Percentiles rank a stretch among this genome's conserved stretches.
Evolutionary conservation across 345 rosid genomes (phyloP).

Genomic region (Boechera divaricarpa): DNA sequence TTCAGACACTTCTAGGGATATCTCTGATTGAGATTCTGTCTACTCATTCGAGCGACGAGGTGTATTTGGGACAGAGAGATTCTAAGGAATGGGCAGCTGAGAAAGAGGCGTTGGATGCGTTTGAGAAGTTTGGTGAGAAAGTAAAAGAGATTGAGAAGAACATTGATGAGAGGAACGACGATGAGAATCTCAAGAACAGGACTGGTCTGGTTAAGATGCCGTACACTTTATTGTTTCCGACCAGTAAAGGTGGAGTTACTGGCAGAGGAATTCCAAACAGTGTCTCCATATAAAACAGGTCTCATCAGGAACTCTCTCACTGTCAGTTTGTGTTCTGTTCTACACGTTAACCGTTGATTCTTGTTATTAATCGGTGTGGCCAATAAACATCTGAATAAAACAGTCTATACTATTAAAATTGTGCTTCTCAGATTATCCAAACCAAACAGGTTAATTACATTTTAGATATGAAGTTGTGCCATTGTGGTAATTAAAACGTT

Average conservation of each 20-base stretch:
- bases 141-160: conserved; percentile 55
- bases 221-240: conserved; percentile 57
- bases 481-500: too few species aligned
- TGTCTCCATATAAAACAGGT: conserved; percentile 52
- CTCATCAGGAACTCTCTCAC: neutral
- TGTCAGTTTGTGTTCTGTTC: neutral
- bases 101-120: conserved; percentile 47
- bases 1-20: conserved; percentile 54
- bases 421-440: neutral
- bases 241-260: conserved; percentile 56
- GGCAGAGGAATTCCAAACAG: conserved; percentile 73
- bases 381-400: conserved; percentile 6
- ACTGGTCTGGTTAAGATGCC: conserved; percentile 61
- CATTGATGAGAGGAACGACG: conserved; percentile 49
- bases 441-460: neutral
- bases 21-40: conserved; percentile 65
- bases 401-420: neutral
- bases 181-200: conserved; percentile 54
- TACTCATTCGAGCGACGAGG: conserved; percentile 62
- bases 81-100: conserved; percentile 63
- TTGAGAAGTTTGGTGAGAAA: conserved; percentile 55
- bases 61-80: conserved; percentile 67
- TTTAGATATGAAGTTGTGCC: too few species aligned
- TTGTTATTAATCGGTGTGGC: conserved; percentile 12
- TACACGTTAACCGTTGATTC: neutral